A percentile compares a stretch with the other conserved stretches of the same genome.
These are phyloP conservation scores for Solanum bulbocastanum DNA, from an alignment of 257 asterid genomes.

Conservation along the genomic window DNA sequence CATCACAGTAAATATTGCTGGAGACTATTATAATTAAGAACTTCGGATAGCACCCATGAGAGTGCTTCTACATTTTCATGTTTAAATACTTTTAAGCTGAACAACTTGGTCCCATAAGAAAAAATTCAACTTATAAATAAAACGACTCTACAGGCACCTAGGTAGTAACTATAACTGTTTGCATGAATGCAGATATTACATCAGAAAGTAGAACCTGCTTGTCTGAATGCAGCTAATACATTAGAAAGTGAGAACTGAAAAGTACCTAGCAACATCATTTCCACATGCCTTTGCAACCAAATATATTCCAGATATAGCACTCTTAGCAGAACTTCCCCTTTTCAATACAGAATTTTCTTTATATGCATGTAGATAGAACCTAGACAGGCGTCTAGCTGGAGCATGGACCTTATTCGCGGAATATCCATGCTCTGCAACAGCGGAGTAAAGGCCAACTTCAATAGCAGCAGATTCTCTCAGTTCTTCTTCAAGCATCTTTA, in stretches of 20 bases:
- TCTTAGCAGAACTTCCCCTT: conserved; percentile 69
- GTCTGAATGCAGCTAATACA: background rate
- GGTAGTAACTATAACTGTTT: background rate
- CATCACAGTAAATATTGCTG: background rate
- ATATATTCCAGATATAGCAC: conserved; percentile 73
- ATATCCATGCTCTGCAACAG: conserved; percentile 74
- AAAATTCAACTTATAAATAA: background rate
- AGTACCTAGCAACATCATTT: conserved; percentile 81
- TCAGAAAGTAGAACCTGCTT: background rate
- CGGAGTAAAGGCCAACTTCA: conserved; percentile 73
- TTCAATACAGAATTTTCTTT: conserved; percentile 39
- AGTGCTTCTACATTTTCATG: background rate
- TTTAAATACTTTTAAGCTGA: background rate
- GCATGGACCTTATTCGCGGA: conserved; percentile 73
- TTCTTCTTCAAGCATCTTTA: conserved; percentile 74
- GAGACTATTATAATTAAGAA: background rate
- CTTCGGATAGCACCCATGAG: background rate
- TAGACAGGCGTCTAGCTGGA: conserved; percentile 80
- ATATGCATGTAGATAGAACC: conserved; percentile 69
- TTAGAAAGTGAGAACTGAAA: background rate
- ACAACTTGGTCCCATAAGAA: background rate
- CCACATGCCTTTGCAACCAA: conserved; percentile 91
- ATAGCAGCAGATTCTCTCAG: conserved; percentile 68
- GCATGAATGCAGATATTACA: background rate
- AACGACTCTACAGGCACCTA: background rate